Evolutionary conservation across 306 rosid species (phyloP).

Genomic region (Pyrus pyrifolia): DNA sequence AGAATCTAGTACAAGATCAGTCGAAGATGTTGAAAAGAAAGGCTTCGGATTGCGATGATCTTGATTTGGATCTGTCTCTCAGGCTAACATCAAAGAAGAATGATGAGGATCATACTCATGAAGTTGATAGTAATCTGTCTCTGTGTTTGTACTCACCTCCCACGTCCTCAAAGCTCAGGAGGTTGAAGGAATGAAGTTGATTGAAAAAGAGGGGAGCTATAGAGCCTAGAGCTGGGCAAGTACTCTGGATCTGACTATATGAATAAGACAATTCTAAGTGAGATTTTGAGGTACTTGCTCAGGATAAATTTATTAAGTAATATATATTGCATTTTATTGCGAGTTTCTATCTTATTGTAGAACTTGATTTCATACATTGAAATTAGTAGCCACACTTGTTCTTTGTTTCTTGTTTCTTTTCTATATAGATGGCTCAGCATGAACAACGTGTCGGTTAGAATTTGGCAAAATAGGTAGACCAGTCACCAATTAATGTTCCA

Average conservation of each 20-base stretch:
- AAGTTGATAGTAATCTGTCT: slow-evolving; percentile 44
- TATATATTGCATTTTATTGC: background rate
- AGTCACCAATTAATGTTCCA: background rate
- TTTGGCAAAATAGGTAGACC: background rate
- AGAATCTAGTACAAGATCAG: background rate
- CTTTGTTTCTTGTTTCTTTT: background rate
- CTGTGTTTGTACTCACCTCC: slow-evolving; percentile 55
- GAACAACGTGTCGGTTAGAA: background rate
- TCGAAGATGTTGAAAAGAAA: slow-evolving; percentile 48
- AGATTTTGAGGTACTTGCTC: slow-evolving; percentile 72
- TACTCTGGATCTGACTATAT: slow-evolving; percentile 78
- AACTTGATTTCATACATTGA: background rate
- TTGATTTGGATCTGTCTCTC: slow-evolving; percentile 74
- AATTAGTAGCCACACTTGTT: background rate
- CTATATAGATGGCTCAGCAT: slow-evolving; percentile 5
- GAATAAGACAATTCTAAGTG: slow-evolving; percentile 75
- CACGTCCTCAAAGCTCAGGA: slow-evolving; percentile 25
- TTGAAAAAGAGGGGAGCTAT: slow-evolving; percentile 1
- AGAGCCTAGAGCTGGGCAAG: slow-evolving; percentile 17
- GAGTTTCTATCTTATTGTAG: background rate
- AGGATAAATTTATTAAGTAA: background rate
- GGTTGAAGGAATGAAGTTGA: slow-evolving; percentile 23
- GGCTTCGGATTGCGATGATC: slow-evolving; percentile 28
- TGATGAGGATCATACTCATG: slow-evolving; percentile 24
- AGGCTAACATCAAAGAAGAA: slow-evolving; percentile 32